A percentile compares a stretch with the other conserved stretches of the same genome.
Evolutionary conservation across 805 yeast species (phyloP).

Genomic region (Geotrichum ghanense): DNA sequence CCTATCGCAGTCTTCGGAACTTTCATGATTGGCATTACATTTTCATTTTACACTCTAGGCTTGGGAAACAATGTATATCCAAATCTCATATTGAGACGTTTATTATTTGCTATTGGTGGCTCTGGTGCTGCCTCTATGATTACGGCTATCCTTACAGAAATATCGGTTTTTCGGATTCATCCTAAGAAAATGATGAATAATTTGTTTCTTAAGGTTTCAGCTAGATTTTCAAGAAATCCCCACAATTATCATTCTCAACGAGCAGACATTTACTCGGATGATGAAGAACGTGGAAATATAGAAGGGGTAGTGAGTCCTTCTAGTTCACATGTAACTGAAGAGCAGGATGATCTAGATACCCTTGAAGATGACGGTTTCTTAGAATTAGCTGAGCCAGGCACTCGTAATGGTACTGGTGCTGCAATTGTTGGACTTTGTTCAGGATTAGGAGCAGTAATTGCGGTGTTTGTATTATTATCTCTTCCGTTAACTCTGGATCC

Average conservation of each 20-base stretch:
- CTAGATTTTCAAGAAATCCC: neutral
- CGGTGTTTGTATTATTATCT: constrained; percentile 44
- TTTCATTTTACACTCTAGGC: constrained; percentile 36
- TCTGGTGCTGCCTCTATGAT: constrained; percentile 43
- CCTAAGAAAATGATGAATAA: neutral
- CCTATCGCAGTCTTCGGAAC: constrained; percentile 40
- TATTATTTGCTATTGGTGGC: constrained; percentile 53
- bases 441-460: constrained; percentile 57
- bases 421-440: constrained; percentile 52
- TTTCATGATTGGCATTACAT: constrained; percentile 33
- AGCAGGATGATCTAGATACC: constrained; percentile 9
- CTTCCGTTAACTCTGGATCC: constrained; percentile 41
- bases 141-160: constrained; percentile 48
- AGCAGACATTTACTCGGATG: neutral
- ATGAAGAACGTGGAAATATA: neutral
- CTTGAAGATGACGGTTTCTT: constrained; percentile 12
- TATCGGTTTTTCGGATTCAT: constrained; percentile 28
- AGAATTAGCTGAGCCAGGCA: constrained; percentile 9
- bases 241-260: neutral
- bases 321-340: constrained; percentile 8
- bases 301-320: constrained; percentile 26
- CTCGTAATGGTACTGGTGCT: constrained; percentile 42
- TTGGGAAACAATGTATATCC: constrained; percentile 36
- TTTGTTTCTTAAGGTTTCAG: neutral
- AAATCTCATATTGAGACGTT: constrained; percentile 37